phyloP scores from a whole-genome alignment of 306 rosid species.

The Crotalaria pallida region DNA sequence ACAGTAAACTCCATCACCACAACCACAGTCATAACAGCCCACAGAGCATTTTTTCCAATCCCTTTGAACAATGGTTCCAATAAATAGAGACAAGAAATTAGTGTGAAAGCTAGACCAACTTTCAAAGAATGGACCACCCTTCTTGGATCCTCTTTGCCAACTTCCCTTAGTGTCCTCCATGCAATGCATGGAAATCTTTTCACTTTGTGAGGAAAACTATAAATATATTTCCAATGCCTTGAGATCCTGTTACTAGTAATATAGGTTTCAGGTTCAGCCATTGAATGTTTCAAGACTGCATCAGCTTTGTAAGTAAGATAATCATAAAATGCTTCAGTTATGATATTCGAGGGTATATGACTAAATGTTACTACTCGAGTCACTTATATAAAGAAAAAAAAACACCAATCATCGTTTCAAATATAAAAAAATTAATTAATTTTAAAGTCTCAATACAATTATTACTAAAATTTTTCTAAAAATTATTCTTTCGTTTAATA shows the following conservation, averaged over 20 bases:
- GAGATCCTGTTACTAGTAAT: conserved; percentile 11
- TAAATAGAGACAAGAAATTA: conserved; percentile 70
- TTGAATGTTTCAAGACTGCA: conserved; percentile 34
- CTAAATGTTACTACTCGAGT: no score
- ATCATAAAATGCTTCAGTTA: neutral
- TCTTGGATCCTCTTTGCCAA: conserved; percentile 72
- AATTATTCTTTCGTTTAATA: no score
- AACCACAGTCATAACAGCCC: conserved; percentile 98
- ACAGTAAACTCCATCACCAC: conserved; percentile 91
- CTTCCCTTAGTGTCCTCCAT: conserved; percentile 45
- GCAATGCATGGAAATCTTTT: conserved; percentile 34
- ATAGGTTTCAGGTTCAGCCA: conserved; percentile 27
- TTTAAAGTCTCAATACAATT: no score
- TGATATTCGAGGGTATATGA: neutral
- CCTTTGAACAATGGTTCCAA: conserved; percentile 64
- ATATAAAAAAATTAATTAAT: no score
- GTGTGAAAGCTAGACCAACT: conserved; percentile 72
- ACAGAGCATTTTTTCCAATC: conserved; percentile 62
- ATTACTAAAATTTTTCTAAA: no score
- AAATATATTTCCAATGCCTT: conserved; percentile 23
- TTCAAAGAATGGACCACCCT: conserved; percentile 71
- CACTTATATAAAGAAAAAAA: no score
- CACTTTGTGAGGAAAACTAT: conserved; percentile 25
- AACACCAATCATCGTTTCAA: no score
- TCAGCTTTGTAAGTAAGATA: neutral